Base-by-base conservation (phyloP, 352 stramenopile genomes). In the Globisporangium takayamanum region DNA sequence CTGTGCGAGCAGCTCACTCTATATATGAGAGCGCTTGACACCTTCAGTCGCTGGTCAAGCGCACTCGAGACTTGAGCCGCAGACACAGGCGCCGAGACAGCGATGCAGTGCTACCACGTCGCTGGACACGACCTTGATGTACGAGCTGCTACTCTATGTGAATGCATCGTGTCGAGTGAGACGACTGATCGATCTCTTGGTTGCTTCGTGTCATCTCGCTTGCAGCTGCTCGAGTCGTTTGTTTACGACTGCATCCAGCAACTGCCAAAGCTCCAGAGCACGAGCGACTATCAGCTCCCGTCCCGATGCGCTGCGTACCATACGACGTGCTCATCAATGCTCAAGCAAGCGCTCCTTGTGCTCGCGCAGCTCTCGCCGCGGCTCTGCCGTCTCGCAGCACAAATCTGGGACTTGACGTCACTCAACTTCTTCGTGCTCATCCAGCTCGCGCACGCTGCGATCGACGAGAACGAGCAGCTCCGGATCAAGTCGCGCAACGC, bases 371-470 rank as follows among this genome's bases (percentile, higher is more conserved):
- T 80, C 50, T 84, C 79, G 1, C 79, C 76, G 11, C 68, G 74
- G 11, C 45, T 86, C 49, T 73, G 72, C 18, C 69, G 73, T 2
- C 66, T 88, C 12, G 48, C 80, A 1, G 69, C 70, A 11, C 79
- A 87, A 52, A 64, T 87, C 26, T 89, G 76, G 76, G 79, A 89
- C 28, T 69, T 89, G 42, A 70, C 69, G 18, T 81, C 76, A 14
- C 67, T 86, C 67, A 86, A 86, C 37, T 66, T 84, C 48, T 89
- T 86, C 58, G 79, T 80, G 20, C 59, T 87, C 50, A 59, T 88
- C 5, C 76, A 85, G 55, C 60, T 85, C 20, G 62, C 74, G 15
- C 70, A 80, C 41, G 46, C 68, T 12, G 62, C 64, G 20, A 49
- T 85, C 33, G 60, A 70, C 10, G 70, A 80, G 16, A 69, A 63